These are phyloP conservation scores for Fusarium sp. DNA, from an alignment of 2,329 filamentous ascomycete species.

Conservation along the genomic window DNA sequence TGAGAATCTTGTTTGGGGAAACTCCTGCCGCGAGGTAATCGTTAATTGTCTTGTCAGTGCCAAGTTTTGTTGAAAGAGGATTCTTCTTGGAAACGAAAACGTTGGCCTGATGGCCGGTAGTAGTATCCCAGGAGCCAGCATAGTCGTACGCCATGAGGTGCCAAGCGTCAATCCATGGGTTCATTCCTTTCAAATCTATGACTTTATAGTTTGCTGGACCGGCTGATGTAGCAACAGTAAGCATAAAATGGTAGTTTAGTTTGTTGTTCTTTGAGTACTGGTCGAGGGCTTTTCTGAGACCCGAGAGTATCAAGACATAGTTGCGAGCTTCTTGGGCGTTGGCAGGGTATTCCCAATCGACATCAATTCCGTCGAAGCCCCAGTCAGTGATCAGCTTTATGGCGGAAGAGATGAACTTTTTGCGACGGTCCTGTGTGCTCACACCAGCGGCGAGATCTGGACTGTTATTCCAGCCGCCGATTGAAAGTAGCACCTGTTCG, in stretches of 20 bases:
- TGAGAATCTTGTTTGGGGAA: constrained; percentile 70
- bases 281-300: constrained; percentile 54
- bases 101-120: constrained; percentile 76
- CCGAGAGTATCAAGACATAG: constrained; percentile 37
- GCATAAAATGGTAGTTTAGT: constrained; percentile 58
- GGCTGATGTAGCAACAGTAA: constrained; percentile 62
- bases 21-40: constrained; percentile 65
- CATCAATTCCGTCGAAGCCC: constrained; percentile 66
- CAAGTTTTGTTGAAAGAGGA: constrained; percentile 72
- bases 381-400: constrained; percentile 76
- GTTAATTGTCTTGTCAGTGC: constrained; percentile 70
- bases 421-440: constrained; percentile 68
- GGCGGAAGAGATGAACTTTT: constrained; percentile 73
- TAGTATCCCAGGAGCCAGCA: constrained; percentile 72
- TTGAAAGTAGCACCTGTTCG: constrained; percentile 18
- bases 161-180: constrained; percentile 67
- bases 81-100: constrained; percentile 64
- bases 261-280: constrained; percentile 51
- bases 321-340: constrained; percentile 50
- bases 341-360: constrained; percentile 66
- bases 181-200: constrained; percentile 64
- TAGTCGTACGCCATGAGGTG: constrained; percentile 77
- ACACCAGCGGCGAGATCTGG: constrained; percentile 60
- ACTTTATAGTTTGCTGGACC: constrained; percentile 59
- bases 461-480: constrained; percentile 85